Evolutionary conservation across 2,329 filamentous ascomycete genomes (phyloP), one percentile per base, ranked within the genome.

Genomic region (Nothophaeocryptopus gaeumannii): DNA sequence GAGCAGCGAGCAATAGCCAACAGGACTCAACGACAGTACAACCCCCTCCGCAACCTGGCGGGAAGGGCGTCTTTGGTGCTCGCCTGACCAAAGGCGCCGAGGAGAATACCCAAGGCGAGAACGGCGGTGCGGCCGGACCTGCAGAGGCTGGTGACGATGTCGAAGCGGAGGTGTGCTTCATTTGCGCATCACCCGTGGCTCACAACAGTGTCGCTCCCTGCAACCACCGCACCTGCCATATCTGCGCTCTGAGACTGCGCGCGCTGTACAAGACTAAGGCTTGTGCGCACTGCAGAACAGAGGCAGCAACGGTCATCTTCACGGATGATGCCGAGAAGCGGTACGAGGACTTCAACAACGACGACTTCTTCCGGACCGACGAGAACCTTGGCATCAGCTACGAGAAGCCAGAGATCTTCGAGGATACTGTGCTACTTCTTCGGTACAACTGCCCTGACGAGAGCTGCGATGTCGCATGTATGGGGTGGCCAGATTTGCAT

Each of bases 201-300:
- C 90, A 97, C 74, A 84, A 89, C 62, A 87, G 91, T 8, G 83
- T 99, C 58, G 84, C 91, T 30, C 92, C 93, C 14, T 99, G 93
- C 73, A 97, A 96, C 70, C 93, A 99, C 72, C 82, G 88, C 50
- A 96, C 92, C 41, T 99, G 93, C 68, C 93, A 99, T 72, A 96
- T 97, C 58, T 99, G 93, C 70, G 86, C 90, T 8, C 74, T 99
- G 60, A 82, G 93, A 52, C 82, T 97, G 81, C 82, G 93, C 61
- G 93, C 92, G 1, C 75, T 99, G 38, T 99, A 97, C 73, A 97
- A 96, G 76, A 95, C 85, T 53, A 95, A 95, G 70, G 88, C 91
- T 58, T 99, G 93, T 71, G 88, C 91, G n/a, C 91, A 97, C 70
- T 99, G 93, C 68, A 80, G 93, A 78, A 86, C 86, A 2, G 74